phyloP scores from a whole-genome alignment of 2,329 filamentous ascomycete genomes.

The Penicillium sp. region DNA sequence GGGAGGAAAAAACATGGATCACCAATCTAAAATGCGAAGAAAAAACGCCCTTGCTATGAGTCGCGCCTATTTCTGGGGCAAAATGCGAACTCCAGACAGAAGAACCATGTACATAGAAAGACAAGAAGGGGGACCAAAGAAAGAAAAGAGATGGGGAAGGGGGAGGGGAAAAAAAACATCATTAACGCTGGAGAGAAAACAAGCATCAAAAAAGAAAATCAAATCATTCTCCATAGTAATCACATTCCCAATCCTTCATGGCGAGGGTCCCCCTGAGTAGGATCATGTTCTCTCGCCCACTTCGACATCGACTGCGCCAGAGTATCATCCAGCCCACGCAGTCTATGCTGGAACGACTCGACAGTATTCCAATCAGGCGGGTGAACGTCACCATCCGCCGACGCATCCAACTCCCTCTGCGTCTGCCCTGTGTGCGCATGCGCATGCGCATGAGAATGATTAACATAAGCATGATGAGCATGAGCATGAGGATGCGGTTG shows the following conservation, averaged over 20 bases:
- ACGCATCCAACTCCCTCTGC: conserved; percentile 10
- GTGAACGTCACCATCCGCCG: conserved; percentile 11
- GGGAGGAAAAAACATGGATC: conserved; percentile 1
- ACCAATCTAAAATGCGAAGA: conserved; percentile 8
- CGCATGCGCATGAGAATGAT: not conserved
- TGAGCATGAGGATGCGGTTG: not conserved
- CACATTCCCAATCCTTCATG: conserved; percentile 26
- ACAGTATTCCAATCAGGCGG: conserved; percentile 23
- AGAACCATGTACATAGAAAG: conserved; percentile 5
- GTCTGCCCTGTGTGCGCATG: not conserved
- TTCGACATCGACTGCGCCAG: conserved; percentile 25
- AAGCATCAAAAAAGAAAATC: not conserved
- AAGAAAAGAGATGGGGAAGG: not conserved
- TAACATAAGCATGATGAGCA: not conserved
- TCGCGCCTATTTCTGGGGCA: conserved; percentile 7
- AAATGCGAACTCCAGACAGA: not conserved
- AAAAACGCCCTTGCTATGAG: conserved; percentile 25
- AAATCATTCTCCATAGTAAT: not conserved
- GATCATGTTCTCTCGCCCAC: conserved; percentile 23
- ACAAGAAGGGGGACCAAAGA: conserved; percentile 1
- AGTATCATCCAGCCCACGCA: conserved; percentile 17
- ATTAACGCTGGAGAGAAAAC: not conserved
- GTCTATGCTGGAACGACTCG: conserved; percentile 22
- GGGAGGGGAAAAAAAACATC: not conserved
- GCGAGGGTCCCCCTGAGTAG: conserved; percentile 22